Evolutionary conservation across 108 stramenopile genomes (phyloP), one percentile per base, ranked within the genome.

Genomic region (Craspedostauros australis): DNA sequence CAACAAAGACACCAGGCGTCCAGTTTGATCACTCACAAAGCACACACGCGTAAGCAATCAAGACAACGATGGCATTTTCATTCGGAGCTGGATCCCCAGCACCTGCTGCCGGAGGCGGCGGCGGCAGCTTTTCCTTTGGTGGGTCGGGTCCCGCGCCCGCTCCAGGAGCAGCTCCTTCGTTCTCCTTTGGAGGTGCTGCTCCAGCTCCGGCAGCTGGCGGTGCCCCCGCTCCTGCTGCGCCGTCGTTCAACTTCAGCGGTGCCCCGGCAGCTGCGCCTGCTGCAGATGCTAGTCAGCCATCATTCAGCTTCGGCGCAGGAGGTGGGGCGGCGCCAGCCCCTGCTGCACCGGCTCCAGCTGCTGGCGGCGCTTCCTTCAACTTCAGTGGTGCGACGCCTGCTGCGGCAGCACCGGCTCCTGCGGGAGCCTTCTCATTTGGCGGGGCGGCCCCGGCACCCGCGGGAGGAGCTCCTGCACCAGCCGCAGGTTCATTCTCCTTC

Each of bases 391-490:
- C 54, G 11, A 30, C 58, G 19, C 38, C 52, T 22, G 20, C 62
- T 8, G 32, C 46, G 12, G 28, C 49, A 5, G 49, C 49, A 21
- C 24, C 57, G 1, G 46, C 57, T 21, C 19, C 60, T 22, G 51
- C 45, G 0, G 56, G 62, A 28, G 57, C 58, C 27, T 30, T 21
- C 37, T 48, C 50, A 6, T 50, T 41, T 3, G 57, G 48, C n/a
- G 50, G 30, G 9, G 48, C 68, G 26, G 59, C 62, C 24, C 53
- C 64, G 7, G 39, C 55, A 16, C 55, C 55, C 12, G 55, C 42
- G 38, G 55, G 14, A 19, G 43, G 8, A 12, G 11, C 32, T 14
- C 9, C 15, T 6, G 15, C 49, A 26, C 23, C 57, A 28, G 39
- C 58, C 18, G 31, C 56, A 23, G 54, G 44, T 5, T 32, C 22